A percentile compares a stretch with the other conserved stretches of the same genome.
phyloP scores from a whole-genome alignment of 2,329 filamentous ascomycete species.

The Trichoderma breve region DNA sequence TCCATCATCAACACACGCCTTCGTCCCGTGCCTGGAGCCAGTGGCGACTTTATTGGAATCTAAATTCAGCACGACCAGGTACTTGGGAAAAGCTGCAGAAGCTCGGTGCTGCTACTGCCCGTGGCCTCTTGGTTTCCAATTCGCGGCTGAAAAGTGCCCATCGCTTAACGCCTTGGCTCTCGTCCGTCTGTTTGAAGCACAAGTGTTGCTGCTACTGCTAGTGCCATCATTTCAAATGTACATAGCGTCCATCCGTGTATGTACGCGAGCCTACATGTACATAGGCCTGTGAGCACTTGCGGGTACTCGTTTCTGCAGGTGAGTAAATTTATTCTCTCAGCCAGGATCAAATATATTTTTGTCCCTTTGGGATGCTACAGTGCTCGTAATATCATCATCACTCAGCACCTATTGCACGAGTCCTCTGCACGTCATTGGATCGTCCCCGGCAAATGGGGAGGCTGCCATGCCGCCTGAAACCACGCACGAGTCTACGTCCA shows the following conservation, averaged over 20 bases:
- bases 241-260: neutral
- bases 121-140: neutral
- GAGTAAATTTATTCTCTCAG: neutral
- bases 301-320: neutral
- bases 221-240: neutral
- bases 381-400: neutral
- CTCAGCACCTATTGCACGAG: neutral
- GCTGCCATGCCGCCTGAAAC: neutral
- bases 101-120: neutral
- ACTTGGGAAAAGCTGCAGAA: neutral
- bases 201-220: neutral
- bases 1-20: neutral
- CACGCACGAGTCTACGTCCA: neutral
- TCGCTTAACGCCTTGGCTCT: neutral
- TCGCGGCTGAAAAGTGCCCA: neutral
- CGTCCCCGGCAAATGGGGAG: neutral
- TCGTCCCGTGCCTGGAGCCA: slow-evolving; percentile 5
- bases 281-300: neutral
- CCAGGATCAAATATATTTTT: neutral
- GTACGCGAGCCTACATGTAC: neutral
- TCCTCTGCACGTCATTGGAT: slow-evolving; percentile 10
- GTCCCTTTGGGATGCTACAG: neutral
- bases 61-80: neutral
- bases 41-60: neutral
- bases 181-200: neutral